phyloP scores from a whole-genome alignment of 2,329 filamentous ascomycete species.

The Westerdykella ornata region DNA sequence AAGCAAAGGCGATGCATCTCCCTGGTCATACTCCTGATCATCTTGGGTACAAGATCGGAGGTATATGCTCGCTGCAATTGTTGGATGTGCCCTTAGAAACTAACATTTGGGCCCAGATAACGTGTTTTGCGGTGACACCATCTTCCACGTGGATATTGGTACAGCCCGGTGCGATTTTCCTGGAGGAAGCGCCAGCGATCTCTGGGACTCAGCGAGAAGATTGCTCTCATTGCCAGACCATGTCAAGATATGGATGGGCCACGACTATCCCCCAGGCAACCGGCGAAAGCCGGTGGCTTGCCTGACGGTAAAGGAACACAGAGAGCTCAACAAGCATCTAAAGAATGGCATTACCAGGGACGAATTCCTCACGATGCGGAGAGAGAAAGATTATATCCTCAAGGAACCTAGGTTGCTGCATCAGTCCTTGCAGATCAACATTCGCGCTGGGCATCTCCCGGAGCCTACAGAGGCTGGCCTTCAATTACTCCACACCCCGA shows the following conservation, averaged over 20 bases:
- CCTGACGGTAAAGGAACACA: constrained; percentile 34
- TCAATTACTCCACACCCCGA: constrained; percentile 51
- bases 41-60: constrained; percentile 51
- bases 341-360: constrained; percentile 18
- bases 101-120: constrained; percentile 15
- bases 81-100: not conserved
- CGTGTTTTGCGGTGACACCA: constrained; percentile 33
- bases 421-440: constrained; percentile 37
- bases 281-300: constrained; percentile 20
- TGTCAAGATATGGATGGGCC: constrained; percentile 30
- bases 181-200: constrained; percentile 22
- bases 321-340: constrained; percentile 32
- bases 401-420: constrained; percentile 33
- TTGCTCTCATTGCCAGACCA: constrained; percentile 24
- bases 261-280: constrained; percentile 29
- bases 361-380: constrained; percentile 30
- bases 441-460: constrained; percentile 35
- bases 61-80: constrained; percentile 3
- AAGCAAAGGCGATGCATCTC: constrained; percentile 47
- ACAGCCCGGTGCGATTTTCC: constrained; percentile 34
- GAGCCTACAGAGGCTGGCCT: constrained; percentile 2
- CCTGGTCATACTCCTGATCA: constrained; percentile 58
- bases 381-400: constrained; percentile 26
- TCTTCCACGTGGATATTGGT: constrained; percentile 32
- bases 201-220: constrained; percentile 25